Base-by-base conservation (phyloP, 2,329 filamentous ascomycete species). In the Penicillium capsulatum region DNA sequence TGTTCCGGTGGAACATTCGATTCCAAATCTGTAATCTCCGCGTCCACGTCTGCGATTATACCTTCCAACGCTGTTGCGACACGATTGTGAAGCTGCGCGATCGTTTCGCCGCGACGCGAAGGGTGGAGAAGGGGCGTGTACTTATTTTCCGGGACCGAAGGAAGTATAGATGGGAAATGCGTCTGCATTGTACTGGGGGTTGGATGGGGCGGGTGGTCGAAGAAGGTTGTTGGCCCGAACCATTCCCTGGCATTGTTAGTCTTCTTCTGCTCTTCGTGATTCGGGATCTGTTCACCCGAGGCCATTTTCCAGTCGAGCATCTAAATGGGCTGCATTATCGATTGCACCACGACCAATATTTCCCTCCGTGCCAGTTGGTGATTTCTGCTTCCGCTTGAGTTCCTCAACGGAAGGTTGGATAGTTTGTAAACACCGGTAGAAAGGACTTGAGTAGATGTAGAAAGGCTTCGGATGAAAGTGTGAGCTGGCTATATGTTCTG, bases 361-460 rank as follows among this genome's bases (percentile, higher is more conserved):
- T 2, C 19, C 33, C 7, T 32, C 33, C 7, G 16, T 30, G 3
- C 31, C 32, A 22, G 5, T 22, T 22, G 19, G 9, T 9, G 19
- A 22, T 22, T 44, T 14, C 4, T 44, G 40, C 35, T 44, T 46
- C 31, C 54, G 55, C 44, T 55, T 63, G 43, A 66, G 58, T 34
- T 58, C 66, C 47, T 67, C 67, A 3, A 79, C 70, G 8, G 61
- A 61, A n/a, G 89, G 88, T 33, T 76, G 72, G 36, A 94, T 79
- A 2, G 89, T 94, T 68, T 94, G 85, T 29, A 94, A 70, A 60
- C 89, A 95, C 49, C 89, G 80, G 64, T 92, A 94, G 67, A 88
- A 94, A 0, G 87, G 85, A 45, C 83, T 89, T 20, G 80, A 85
- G 69, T 95, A 97, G 51, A 97, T 6, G 65, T 69, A 46, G 65